These are phyloP conservation scores for Lactuca saligna DNA, from an alignment of 129 eudicot species.

Conservation along the genomic window DNA sequence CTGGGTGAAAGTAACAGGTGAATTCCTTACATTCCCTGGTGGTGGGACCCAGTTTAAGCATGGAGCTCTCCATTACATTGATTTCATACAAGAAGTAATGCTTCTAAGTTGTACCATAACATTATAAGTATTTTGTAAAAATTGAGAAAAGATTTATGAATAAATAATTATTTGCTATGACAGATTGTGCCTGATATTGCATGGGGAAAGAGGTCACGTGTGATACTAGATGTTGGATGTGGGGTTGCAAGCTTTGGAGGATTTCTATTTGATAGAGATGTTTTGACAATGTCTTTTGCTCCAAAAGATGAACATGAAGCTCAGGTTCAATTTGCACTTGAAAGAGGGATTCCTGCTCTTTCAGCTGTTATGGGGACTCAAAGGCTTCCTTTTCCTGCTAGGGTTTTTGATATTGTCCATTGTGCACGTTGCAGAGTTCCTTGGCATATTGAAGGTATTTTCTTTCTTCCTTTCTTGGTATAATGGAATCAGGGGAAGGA, in stretches of 20 bases:
- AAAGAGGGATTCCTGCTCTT: slow-evolving; percentile 87
- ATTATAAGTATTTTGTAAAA: slow-evolving; percentile 5
- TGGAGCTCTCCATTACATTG: slow-evolving; percentile 92
- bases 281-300: slow-evolving; percentile 82
- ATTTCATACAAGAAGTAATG: slow-evolving; percentile 73
- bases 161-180: slow-evolving; percentile 1
- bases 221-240: slow-evolving; percentile 92
- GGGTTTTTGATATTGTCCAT: slow-evolving; percentile 80
- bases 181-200: slow-evolving; percentile 65
- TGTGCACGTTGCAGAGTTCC: slow-evolving; percentile 97
- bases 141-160: neutral
- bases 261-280: slow-evolving; percentile 77
- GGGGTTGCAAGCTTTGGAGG: slow-evolving; percentile 98
- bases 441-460: slow-evolving; percentile 87
- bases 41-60: slow-evolving; percentile 97
- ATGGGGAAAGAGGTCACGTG: slow-evolving; percentile 86
- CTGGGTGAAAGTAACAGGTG: slow-evolving; percentile 91
- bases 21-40: slow-evolving; percentile 88
- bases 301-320: slow-evolving; percentile 98
- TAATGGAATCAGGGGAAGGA: no score
- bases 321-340: slow-evolving; percentile 90
- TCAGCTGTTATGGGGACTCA: slow-evolving; percentile 94
- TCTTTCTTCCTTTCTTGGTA: neutral
- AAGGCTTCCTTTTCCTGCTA: slow-evolving; percentile 83
- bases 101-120: neutral